Base-by-base conservation (phyloP, 257 asterid genomes). In the Ajuga chamaepitys region DNA sequence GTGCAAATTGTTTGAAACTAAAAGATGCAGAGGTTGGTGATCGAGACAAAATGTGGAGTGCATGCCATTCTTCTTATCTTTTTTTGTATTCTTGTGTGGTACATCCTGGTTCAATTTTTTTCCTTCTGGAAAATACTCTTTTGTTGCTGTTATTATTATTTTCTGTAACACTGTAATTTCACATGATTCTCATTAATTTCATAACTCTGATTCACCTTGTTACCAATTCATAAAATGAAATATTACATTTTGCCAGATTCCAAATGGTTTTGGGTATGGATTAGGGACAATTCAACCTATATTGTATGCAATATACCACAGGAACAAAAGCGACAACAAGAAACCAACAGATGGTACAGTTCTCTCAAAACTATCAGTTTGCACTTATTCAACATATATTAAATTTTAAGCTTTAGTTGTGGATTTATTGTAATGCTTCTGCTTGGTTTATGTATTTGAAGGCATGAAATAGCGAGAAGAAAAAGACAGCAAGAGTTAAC, bases 31-130 rank as follows among this genome's bases (percentile, higher is more conserved):
- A 85, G 88, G 64, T 17, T 86, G 79, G 95, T 91, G 74, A 83
- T 83, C 81, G 83, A 77, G 74, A 86, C 96, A 22, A 91, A 85
- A 68, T 85, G 96, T 86, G 72, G 95, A 88, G 60, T 88, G 81
- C 81, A 91, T 88, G 95, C 96, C 98, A 26, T 91, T 86, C 77
- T 80, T 82, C 83, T 45, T 83, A 70, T 86, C 96, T n/a, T 0
- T 57, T 86, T 86, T 85, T 58, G 88, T 80, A 17, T 91, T 91
- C 88, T 26, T 91, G 42, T 80, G 89, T 64, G 95, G 90, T 1
- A 81, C 95, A n/a, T 85, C 87, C 18, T 91, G 94, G 95, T 85
- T 91, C 24, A 58, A 83, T 47, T 91, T n/a, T 78, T 68, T 95
- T 95, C 60, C 83, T 91, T 24, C 83, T 62, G 92, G 91, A 7